Evolutionary conservation across 2,329 filamentous ascomycete species (phyloP).

Genomic region (Phaeomoniella chlamydospora): DNA sequence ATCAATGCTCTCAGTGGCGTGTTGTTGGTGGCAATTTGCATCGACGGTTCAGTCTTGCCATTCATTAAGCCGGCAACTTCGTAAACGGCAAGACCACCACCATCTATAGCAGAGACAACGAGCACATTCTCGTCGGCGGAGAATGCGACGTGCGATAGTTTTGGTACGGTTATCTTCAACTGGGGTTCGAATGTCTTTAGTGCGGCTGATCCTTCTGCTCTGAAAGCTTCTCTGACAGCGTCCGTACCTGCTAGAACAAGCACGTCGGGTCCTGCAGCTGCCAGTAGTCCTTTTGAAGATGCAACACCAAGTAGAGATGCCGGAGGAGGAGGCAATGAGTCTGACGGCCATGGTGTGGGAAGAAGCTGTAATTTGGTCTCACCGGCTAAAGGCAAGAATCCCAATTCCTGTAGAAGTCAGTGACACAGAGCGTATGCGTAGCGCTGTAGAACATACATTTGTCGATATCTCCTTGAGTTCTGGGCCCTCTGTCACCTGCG

Average conservation of each 20-base stretch:
- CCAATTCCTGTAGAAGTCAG: slow-evolving; percentile 42
- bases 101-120: slow-evolving; percentile 66
- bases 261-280: slow-evolving; percentile 71
- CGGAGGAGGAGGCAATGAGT: slow-evolving; percentile 56
- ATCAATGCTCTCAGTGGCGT: slow-evolving; percentile 58
- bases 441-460: slow-evolving; percentile 43
- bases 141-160: slow-evolving; percentile 79
- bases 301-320: slow-evolving; percentile 77
- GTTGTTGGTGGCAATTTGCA: slow-evolving; percentile 65
- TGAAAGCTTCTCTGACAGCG: slow-evolving; percentile 58
- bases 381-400: slow-evolving; percentile 66
- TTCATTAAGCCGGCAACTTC: slow-evolving; percentile 54
- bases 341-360: slow-evolving; percentile 59
- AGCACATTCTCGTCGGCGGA: slow-evolving; percentile 79
- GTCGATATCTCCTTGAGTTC: slow-evolving; percentile 68
- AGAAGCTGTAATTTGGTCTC: slow-evolving; percentile 71
- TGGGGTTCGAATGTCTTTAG: slow-evolving; percentile 51
- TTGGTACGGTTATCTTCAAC: slow-evolving; percentile 56
- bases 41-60: slow-evolving; percentile 51
- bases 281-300: slow-evolving; percentile 63
- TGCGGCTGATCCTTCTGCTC: slow-evolving; percentile 48
- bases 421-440: slow-evolving; percentile 6
- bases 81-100: slow-evolving; percentile 73
- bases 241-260: slow-evolving; percentile 67
- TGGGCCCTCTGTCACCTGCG: slow-evolving; percentile 37